These are phyloP conservation scores for Dryas integrifolia DNA, from an alignment of 331 rosid species.

Conservation along the genomic window DNA sequence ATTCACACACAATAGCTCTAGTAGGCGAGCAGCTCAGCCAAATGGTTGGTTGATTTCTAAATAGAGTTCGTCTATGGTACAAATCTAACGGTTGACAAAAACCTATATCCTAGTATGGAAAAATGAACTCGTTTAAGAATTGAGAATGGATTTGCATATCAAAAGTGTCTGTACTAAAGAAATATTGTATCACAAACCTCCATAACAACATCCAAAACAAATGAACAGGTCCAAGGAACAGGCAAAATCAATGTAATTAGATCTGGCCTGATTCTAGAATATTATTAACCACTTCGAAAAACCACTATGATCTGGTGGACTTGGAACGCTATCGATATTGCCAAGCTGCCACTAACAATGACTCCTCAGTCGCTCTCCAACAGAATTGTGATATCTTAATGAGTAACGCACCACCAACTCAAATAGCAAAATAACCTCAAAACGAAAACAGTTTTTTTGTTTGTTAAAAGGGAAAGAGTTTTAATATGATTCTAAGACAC, in stretches of 20 bases:
- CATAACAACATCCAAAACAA: no score
- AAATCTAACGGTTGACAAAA: no score
- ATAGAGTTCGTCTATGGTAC: no score
- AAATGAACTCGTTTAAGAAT: no score
- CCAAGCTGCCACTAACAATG: neutral
- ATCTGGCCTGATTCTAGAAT: neutral
- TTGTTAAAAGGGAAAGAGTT: neutral
- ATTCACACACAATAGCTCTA: no score
- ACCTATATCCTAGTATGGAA: no score
- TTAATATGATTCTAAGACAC: neutral
- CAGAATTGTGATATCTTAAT: neutral
- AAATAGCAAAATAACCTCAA: neutral
- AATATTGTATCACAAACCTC: no score
- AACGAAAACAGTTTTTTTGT: slow-evolving; percentile 3
- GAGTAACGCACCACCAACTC: neutral
- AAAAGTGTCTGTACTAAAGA: no score
- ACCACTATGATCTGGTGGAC: neutral
- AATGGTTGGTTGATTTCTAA: no score
- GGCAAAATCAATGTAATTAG: neutral
- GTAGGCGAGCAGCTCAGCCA: no score
- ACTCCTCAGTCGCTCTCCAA: neutral
- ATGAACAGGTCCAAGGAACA: neutral
- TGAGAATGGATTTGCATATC: no score
- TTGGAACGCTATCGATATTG: neutral
- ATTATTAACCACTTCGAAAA: neutral